Evolutionary conservation across 2,329 filamentous ascomycete genomes (phyloP), one percentile per base, ranked within the genome.

Genomic region (Fusarium subtropicale): DNA sequence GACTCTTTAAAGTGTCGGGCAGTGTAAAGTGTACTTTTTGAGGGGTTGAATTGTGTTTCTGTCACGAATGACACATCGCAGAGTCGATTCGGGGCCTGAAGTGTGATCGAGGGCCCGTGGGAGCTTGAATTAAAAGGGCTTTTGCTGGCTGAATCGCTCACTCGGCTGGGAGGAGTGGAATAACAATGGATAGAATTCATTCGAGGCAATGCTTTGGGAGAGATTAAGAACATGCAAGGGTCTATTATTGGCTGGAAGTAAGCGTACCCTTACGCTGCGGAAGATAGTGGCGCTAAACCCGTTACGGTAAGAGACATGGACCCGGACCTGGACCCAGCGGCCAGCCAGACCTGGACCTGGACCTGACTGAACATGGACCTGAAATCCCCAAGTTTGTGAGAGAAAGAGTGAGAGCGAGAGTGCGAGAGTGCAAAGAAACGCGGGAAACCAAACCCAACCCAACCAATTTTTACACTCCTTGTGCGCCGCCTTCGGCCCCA

Each of bases 401-500:
- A 47, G 46, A 34, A 8, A 33, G 46, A 12, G 30, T 34, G 22
- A 34, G 20, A 34, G 31, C 24, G 51, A 33, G 15, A 38, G 47
- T 36, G 52, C 16, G 51, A 26, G 46, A 55, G 58, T 22, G 58
- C 50, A 41, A 63, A 69, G 71, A 71, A 73, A 64, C 61, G 60
- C 62, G 64, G 73, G 68, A 77, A 77, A 70, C 51, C 57, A 60
- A 60, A 74, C 66, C 66, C 54, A 70, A 76, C 76, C 71, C 64
- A 71, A 76, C 77, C 73, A 62, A 74, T 76, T 65, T 66, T 65
- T 54, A 22, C 41, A 73, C 77, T 71, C 74, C 76, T 76, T 77
- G 77, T 79, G 78, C 76, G 78, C 78, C 77, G 78, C 78, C 78
- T 77, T 75, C 56, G 74, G 76, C 77, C 77, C 78, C 76, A 77